Conservation (phyloP, 1,284 basidiomycete species). For the Puccinia novopanici region DNA sequence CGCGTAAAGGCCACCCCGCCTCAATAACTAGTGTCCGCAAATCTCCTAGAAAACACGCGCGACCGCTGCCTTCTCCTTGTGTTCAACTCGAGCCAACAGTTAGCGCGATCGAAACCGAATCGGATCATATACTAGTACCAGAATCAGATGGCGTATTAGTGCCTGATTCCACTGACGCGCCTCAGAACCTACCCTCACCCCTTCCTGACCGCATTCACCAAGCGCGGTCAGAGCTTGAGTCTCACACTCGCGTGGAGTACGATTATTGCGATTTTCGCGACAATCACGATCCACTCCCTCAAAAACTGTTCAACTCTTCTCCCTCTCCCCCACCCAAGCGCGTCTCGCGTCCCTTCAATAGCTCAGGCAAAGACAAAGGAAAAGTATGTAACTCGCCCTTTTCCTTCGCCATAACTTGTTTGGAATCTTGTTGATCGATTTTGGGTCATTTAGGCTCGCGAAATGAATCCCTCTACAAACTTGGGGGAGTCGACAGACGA, state of each 20-base stretch:
- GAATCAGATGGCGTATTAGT: neutral
- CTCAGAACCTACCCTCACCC: neutral
- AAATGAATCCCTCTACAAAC: neutral
- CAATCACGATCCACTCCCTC: neutral
- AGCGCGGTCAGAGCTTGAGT: neutral
- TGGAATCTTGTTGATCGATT: neutral
- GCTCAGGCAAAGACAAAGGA: slow-evolving; percentile 9
- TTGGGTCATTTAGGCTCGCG: neutral
- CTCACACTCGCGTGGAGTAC: neutral
- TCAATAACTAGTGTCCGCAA: neutral
- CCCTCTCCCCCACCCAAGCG: neutral
- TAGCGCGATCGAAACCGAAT: neutral
- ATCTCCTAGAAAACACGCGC: neutral
- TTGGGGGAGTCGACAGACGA: neutral
- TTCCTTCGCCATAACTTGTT: neutral
- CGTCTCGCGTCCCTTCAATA: slow-evolving; percentile 1
- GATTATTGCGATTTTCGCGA: neutral
- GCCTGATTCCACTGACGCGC: slow-evolving; percentile 13
- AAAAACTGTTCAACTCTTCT: slow-evolving; percentile 26
- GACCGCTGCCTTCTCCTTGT: neutral
- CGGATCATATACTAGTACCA: neutral
- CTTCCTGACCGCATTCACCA: neutral
- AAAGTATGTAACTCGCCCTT: neutral
- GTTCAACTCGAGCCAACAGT: neutral
- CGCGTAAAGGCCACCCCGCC: neutral